These are phyloP conservation scores for Alternaria conjuncta DNA, from an alignment of 2,329 filamentous ascomycete species.

Conservation along the genomic window DNA sequence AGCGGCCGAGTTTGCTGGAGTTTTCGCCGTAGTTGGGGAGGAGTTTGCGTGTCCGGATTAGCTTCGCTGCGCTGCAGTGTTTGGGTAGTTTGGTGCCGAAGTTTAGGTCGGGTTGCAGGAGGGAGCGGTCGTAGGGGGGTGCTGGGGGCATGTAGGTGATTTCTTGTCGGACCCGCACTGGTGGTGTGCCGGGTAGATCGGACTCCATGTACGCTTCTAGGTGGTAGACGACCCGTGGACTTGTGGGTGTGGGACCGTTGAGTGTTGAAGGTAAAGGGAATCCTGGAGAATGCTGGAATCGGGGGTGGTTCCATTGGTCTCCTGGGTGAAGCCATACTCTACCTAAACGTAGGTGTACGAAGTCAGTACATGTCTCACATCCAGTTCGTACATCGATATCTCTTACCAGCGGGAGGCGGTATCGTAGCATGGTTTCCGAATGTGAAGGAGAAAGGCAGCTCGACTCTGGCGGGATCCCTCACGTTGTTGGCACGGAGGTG, in stretches of 20 bases:
- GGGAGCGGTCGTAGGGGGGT: constrained; percentile 22
- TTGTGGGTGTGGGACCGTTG: background rate
- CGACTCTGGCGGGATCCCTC: constrained; percentile 25
- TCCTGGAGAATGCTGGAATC: constrained; percentile 34
- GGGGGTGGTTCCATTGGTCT: constrained; percentile 28
- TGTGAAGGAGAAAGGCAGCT: constrained; percentile 35
- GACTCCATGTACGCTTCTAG: constrained; percentile 22
- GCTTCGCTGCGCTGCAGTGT: constrained; percentile 25
- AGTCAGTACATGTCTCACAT: background rate
- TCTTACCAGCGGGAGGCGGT: constrained; percentile 14
- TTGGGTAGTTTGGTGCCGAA: constrained; percentile 22
- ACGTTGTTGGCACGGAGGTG: constrained; percentile 30
- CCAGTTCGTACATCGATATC: background rate
- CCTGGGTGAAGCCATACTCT: constrained; percentile 20
- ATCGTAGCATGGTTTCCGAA: constrained; percentile 24
- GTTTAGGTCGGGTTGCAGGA: constrained; percentile 23
- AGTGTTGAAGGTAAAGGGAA: constrained; percentile 27
- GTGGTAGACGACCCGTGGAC: constrained; percentile 24
- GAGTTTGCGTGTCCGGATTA: constrained; percentile 32
- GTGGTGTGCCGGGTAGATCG: background rate
- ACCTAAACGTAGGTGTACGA: background rate
- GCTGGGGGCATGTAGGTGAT: constrained; percentile 14
- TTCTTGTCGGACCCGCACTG: constrained; percentile 14
- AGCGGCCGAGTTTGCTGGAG: constrained; percentile 22
- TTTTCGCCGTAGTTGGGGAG: constrained; percentile 25